Evolutionary conservation across 768 basidiomycete genomes (phyloP), one percentile per base, ranked within the genome.

Genomic region (Tylopilus plumbeoviolaceoides): DNA sequence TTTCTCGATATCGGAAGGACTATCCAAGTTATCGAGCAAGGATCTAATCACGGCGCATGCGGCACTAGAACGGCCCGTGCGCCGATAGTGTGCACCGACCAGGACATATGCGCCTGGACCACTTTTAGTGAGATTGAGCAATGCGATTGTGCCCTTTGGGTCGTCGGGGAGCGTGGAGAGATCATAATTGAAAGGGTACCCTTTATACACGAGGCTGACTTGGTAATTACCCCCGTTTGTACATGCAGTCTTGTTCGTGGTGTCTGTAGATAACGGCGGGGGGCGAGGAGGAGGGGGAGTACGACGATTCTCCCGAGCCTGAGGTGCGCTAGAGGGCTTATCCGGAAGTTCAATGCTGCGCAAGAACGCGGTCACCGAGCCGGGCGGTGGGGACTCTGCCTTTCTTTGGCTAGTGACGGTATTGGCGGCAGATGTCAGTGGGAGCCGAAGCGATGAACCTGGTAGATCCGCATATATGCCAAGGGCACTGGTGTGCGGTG

Each of bases 51-150:
- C 59, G 42, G 61, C 47, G 40, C 67, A 51, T 12, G 67, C 67
- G 47, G 67, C 67, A 48, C 57, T 59, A 50, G 67, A 53, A 30
- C 67, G 69, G 48, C 65, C 67, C 43, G 67, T 69, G 36, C 69
- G 65, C 53, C 67, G 63, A 56, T 69, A 69, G 58, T 67, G 69
- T 28, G 69, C 67, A 11, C 60, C 58, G 23, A 69, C 54, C 38
- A 69, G 41, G 49, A 69, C 28, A 59, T 69, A 69, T 51, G 67
- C 54, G 36, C 67, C 69, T 12, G 67, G 69, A 55, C 67, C 69
- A 21, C 65, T 65, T 28, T 63, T 49, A 40, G 69, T 69, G 30
- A 56, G 48, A 38, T 41, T 53, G 41, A 69, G 65, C 43, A 69
- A 50, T 8, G 59, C 56, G 33, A 69, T 65, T 33, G 59, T 59